Evolutionary conservation across 768 basidiomycete species (phyloP), one percentile per base, ranked within the genome.

Genomic region (Megacollybia marginata): DNA sequence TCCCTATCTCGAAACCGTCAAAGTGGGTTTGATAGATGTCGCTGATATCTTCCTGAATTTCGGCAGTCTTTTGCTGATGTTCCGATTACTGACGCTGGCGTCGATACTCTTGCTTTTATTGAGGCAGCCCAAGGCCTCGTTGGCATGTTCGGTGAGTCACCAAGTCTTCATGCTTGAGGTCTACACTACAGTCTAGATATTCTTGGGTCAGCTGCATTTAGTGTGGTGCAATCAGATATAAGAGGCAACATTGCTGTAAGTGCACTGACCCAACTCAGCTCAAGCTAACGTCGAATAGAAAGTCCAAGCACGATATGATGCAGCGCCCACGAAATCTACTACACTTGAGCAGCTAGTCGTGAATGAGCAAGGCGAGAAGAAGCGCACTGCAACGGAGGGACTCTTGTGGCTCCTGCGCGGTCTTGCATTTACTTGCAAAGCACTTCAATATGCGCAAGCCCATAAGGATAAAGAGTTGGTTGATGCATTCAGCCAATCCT

Each of bases 11-110:
- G 75, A 84, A 51, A 78, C 80, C 15, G 75, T 89, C 45, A 85
- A 76, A 69, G 87, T 80, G 54, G 55, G 72, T 44, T 28, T 42
- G 13, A 12, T 33, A 28, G 19, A 44, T 5, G 32, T 33, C 38
- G 31, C n/a, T 5, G 42, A 31, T 20, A 28, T 42, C 32, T n/a
- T 28, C 23, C 42, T 33, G 9, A 49, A 35, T 38, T 18, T 36
- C n/a, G 8, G 10, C 55, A 98, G 95, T 94, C 91, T n/a, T 99
- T 92, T 65, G 82, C 83, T 57, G 86, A 94, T 66, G 95, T 98
- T 36, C 79, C 85, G 31, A 75, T 91, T 56, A 89, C 85, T 49
- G 83, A 91, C 57, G 78, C 75, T 58, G 95, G 95, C 53, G 80
- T 98, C 63, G 85, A 98, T 64, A 98, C 96, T 13, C 64, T 80